Base-by-base conservation (phyloP, 805 yeast genomes). In the Metschnikowia drakensbergensis region DNA sequence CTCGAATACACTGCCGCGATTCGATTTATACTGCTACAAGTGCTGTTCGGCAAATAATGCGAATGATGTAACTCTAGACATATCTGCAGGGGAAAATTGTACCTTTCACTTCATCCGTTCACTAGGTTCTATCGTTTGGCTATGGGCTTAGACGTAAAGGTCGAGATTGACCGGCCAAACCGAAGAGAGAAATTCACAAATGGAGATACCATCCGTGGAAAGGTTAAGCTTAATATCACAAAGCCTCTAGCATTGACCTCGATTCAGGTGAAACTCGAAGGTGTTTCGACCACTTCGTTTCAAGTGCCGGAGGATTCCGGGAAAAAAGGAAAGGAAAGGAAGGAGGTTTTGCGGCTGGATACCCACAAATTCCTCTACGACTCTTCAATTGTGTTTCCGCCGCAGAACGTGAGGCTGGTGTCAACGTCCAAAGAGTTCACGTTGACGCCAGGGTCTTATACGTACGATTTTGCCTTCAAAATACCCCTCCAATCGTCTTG, bases 231-330 rank as follows among this genome's bases (percentile, higher is more conserved):
- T 45, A 62, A 62, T 11, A 75, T 71, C 5, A 62, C 71, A 7
- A 60, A 69, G 3, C 69, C 79, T 8, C 64, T 76, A n/a, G 58
- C 76, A 1, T 61, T 80, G 33, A 71, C 71, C 35, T 68, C 68
- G 52, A 74, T 80, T 34, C 77, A 74, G 51, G 82, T 79, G 38
- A 79, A 80, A 54, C 62, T 80, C 11, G 78, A 77, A 54, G 85
- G 83, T 1, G 60, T 75, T 0, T 61, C 81, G 8, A 60, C 58
- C 34, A 64, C 81, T 0, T 63, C 60, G 42, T 50, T 79, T 17
- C 54, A 51, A 8, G 55, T 74, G 1, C 71, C 74, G 0, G 40
- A 39, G 10, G 37, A 38, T 3, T 32, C 52, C n/a, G 43, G 23
- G 11, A 39, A 37, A 28, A 32, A 30, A n/a, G 32, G 42, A 52